Base-by-base conservation (phyloP, 2,329 filamentous ascomycete genomes). In the Cylindrodendrum hubeiense region DNA sequence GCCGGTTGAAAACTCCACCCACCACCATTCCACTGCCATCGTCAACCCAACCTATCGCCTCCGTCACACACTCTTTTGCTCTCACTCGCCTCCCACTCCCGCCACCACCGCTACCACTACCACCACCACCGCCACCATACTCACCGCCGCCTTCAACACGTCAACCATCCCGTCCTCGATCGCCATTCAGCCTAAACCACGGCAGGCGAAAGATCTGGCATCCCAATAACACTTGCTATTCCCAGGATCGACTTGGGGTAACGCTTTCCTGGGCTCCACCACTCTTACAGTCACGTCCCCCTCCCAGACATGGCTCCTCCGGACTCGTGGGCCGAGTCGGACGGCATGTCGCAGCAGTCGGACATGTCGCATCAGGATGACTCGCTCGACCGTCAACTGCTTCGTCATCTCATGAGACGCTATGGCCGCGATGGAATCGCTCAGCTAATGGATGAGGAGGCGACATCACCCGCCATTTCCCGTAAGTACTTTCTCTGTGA, bases 371-470 rank as follows among this genome's bases (percentile, higher is more conserved):
- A 74, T 30, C 74, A 75, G 33, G 72, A 75, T 49, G 71, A 73
- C 61, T 64, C 62, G n/a, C 72, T 79, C 39, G 78, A 79, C 61
- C 76, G 76, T 12, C 78, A 79, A 57, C 70, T 79, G 53, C 75
- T 79, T 34, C 76, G 78, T 33, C 77, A 79, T 68, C 74, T 79
- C 9, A 73, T 79, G 71, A 70, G 66, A 56, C 74, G 75, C 49
- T 79, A 79, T 60, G 74, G 76, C 33, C 74, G 71, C 26, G 76
- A 79, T n/a, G 76, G 76, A 43, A 65, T 79, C 24, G 71, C 70
- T 37, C 74, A 75, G 44, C 71, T 79, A 43, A 76, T 79, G 49
- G 74, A 78, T 58, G 77, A 79, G 67, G 77, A 79, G 63, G 63
- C 70, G 47, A 53, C 71, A 41, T 71, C 74, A n/a, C 64, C 73